Evolutionary conservation across 306 rosid species (phyloP), one percentile per base, ranked within the genome.

Genomic region (Vigna unguiculata): DNA sequence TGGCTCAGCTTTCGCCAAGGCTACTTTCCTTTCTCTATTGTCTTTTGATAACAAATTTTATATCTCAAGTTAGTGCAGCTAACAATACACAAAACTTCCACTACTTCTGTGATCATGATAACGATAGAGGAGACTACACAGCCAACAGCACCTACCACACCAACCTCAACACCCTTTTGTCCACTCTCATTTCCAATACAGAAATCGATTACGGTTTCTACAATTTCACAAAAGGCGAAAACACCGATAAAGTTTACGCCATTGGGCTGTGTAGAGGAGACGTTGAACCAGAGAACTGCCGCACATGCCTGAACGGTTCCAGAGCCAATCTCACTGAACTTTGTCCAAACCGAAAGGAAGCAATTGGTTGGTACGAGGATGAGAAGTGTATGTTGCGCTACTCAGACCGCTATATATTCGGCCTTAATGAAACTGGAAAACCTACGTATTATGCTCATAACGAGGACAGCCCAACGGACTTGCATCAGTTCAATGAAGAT

Each of bases 211-310:
- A 80, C 14, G 84, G 83, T 47, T 89, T 85, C 69, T 75, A 73
- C 76, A 77, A 74, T 38, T 62, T 69, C 30, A 70, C 87, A 6
- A 14, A 21, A 0, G 90, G 87, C 17, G 2, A 77, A 62, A 66
- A 30, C 80, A 46, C 78, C 12, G 53, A 82, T 49, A 28, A 28
- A 67, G 87, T 73, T 2, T 46, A 78, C 15, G 84, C 83, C 16
- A 74, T 69, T 2, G 88, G 77, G 6, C 43, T 79, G 21, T 90
- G 90, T 36, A 60, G 87, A 81, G 91, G 89, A n/a, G 91, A 87
- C 30, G 9, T 84, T 15, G 28, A 28, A 4, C 22, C 72, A 1
- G 81, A 64, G 10, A 60, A 5, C 0, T 87, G 94, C 46, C 80
- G 68, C 4, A 21, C 21, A 7, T 90, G 94, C 61, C 83, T 87